Conservation (phyloP, 345 rosid species). For the Populus alba region DNA sequence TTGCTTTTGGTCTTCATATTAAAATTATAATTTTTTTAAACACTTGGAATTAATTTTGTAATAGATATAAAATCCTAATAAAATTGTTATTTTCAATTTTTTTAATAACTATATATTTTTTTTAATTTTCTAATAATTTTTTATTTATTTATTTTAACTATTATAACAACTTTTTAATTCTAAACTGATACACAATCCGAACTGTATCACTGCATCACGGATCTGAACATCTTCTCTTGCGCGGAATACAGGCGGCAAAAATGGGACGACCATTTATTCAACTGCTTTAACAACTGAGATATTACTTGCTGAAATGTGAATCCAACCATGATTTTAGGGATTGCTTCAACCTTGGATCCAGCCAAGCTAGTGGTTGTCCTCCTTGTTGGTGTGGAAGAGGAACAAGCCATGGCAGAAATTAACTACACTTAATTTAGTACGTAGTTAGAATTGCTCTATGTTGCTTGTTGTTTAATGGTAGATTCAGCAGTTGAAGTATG, state of each 20-base stretch:
- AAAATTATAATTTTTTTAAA: no score
- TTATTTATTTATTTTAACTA: no score
- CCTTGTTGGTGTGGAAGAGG: neutral
- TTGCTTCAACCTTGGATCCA: no score
- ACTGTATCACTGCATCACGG: conserved; percentile 55
- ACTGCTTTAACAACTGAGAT: conserved; percentile 57
- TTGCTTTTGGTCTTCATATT: no score
- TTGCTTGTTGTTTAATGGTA: neutral
- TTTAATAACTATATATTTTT: no score
- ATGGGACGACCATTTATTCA: conserved; percentile 44
- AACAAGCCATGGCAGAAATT: neutral
- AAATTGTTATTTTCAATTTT: no score
- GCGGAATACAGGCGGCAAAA: conserved; percentile 44
- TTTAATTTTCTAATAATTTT: no score
- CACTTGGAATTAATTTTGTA: no score
- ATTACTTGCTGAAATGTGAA: conserved; percentile 46
- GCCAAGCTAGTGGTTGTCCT: neutral
- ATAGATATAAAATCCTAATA: no score
- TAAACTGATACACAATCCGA: conserved; percentile 62
- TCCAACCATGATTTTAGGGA: neutral
- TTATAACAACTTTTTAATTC: no score
- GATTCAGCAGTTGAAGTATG: neutral
- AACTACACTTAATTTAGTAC: neutral
- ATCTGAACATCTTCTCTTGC: conserved; percentile 43
- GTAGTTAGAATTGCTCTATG: neutral